These are phyloP conservation scores for Fusarium nodosum DNA, from an alignment of 2,329 filamentous ascomycete genomes.

Conservation along the genomic window DNA sequence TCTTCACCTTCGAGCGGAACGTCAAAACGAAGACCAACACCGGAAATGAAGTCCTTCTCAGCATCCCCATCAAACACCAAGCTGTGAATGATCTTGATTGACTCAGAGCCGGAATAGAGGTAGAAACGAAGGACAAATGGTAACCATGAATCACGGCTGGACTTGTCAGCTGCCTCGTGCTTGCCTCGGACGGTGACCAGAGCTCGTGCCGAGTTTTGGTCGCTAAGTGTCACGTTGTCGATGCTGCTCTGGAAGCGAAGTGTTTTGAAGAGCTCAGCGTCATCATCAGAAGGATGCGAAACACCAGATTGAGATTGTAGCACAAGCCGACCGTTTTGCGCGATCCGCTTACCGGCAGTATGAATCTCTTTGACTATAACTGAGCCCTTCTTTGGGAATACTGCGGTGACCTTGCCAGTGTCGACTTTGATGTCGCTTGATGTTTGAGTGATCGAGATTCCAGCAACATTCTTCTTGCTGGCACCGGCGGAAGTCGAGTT, in stretches of 20 bases:
- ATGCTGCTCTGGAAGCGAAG: constrained; percentile 65
- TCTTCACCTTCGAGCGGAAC: constrained; percentile 67
- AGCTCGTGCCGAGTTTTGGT: constrained; percentile 53
- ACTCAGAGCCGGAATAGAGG: constrained; percentile 68
- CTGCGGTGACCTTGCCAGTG: constrained; percentile 60
- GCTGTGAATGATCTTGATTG: constrained; percentile 68
- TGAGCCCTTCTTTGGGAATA: constrained; percentile 60
- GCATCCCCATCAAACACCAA: constrained; percentile 67
- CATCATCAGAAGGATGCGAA: constrained; percentile 50
- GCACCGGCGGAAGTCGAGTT: constrained; percentile 25
- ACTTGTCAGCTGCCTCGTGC: constrained; percentile 53
- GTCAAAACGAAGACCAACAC: constrained; percentile 67
- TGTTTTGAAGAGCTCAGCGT: constrained; percentile 54
- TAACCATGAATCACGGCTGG: constrained; percentile 61
- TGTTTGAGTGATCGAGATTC: constrained; percentile 37
- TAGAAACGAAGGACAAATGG: constrained; percentile 68
- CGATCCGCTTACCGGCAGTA: constrained; percentile 60
- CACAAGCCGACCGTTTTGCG: constrained; percentile 64
- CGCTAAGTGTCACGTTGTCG: constrained; percentile 63
- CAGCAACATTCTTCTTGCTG: background rate
- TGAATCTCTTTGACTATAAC: constrained; percentile 58
- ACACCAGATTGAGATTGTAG: constrained; percentile 66
- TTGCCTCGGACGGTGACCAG: constrained; percentile 62
- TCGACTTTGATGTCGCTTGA: constrained; percentile 55
- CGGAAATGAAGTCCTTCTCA: constrained; percentile 65